These are phyloP conservation scores for Crithidia sp. DNA, from an alignment of 208 protist species.

Conservation along the genomic window DNA sequence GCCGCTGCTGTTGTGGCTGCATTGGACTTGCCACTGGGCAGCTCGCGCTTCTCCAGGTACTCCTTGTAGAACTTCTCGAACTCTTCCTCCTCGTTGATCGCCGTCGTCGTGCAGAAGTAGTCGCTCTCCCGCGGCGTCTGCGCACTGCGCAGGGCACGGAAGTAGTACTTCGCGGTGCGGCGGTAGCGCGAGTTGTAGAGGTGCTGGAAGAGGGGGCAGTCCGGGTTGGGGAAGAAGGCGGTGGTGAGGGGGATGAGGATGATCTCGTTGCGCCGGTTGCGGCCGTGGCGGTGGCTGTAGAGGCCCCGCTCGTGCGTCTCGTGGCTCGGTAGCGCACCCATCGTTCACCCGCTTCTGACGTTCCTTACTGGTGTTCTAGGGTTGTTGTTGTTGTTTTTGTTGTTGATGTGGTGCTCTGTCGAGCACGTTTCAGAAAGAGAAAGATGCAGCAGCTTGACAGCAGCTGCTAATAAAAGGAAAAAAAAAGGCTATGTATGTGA, in stretches of 20 bases:
- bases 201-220: slow-evolving; percentile 68
- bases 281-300: slow-evolving; percentile 78
- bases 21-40: not conserved
- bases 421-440: not conserved
- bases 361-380: no score
- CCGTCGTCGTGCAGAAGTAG: slow-evolving; percentile 67
- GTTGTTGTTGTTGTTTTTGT: not conserved
- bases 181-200: slow-evolving; percentile 60
- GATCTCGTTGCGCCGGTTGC: slow-evolving; percentile 73
- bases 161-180: slow-evolving; percentile 86
- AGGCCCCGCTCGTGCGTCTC: slow-evolving; percentile 80
- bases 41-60: slow-evolving; percentile 28
- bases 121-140: slow-evolving; percentile 51
- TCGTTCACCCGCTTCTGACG: slow-evolving; percentile 8
- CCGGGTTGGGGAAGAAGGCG: slow-evolving; percentile 62
- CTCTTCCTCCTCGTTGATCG: slow-evolving; percentile 37
- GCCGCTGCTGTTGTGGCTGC: not conserved
- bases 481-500: not conserved
- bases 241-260: slow-evolving; percentile 74
- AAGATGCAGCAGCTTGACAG: not conserved
- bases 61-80: slow-evolving; percentile 37
- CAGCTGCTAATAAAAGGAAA: not conserved
- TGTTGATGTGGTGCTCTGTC: no score
- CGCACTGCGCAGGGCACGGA: slow-evolving; percentile 51
- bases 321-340: slow-evolving; percentile 78